Evolutionary conservation across 1,139 yeast genomes (phyloP), one percentile per base, ranked within the genome.

Genomic region (Debaryomyces coudertii): DNA sequence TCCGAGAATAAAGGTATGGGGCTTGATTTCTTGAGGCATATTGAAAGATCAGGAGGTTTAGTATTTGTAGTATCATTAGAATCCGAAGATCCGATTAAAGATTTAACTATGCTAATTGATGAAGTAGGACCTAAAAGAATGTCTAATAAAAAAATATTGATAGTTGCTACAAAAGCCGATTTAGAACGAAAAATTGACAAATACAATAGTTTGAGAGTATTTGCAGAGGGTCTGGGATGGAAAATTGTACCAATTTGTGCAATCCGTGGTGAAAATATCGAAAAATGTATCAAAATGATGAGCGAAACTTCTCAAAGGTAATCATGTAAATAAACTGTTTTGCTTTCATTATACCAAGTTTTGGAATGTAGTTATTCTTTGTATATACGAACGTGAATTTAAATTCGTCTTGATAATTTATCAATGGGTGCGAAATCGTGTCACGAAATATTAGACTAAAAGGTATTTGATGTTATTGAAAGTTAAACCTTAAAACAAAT

Each of bases 121-220:
- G 99, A 93, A 58, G 77, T 93, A 52, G 97, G 96, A 0, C 63
- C 68, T 0, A 65, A 71, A 43, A 76, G 96, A 35, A 61, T 87
- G 65, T 61, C 68, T 20, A 72, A 67, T 40, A 90, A 90, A 60
- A 76, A 71, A 43, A 79, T 87, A 1, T 71, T 92, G 47, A 82
- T 93, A 12, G 89, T 90, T 14, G 97, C 95, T 14, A 90, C 97
- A 12, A 93, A 93, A 63, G 98, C 97, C 1, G 99, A 93, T 62
- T 61, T 89, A 23, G 79, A 76, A 36, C 76, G 68, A 2, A 68
- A 83, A 23, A 71, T 76, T 36, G 71, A 66, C 23, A 78, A 71
- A 43, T 90, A 69, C 55, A 42, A 44, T 1, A 44, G 43, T 7
- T 68, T 90, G 40, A 70, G 68, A 45, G 56, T 65, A 1, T 81